Evolutionary conservation across 768 basidiomycete species (phyloP), one percentile per base, ranked within the genome.

Genomic region (Podaxis sp.): DNA sequence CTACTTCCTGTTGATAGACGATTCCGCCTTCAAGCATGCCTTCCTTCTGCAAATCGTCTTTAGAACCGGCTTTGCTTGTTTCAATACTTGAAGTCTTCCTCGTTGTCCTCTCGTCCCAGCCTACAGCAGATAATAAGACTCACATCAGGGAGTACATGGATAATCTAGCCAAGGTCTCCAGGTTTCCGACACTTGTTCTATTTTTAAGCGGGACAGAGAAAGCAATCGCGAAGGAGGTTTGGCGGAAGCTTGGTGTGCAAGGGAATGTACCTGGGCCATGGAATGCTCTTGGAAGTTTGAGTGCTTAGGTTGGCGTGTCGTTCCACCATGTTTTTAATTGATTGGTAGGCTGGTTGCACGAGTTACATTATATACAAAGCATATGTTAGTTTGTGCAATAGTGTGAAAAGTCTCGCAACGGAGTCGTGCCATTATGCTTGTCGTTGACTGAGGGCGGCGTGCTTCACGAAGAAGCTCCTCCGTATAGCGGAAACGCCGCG

Each of bases 401-500:
- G 19, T 26, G 7, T 33, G 30, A 33, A 33, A 33, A 33, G 30
- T 33, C 30, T 33, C 30, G 9, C 9, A 33, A 33, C 9, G 1
- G 30, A 19, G 2, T 9, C 9, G 28, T 4, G 19, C n/a, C 36
- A n/a, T 68, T 65, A 73, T 57, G 75, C 74, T 61, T 67, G 66
- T 51, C 77, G 67, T 55, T 75, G 72, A 58, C 67, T 75, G 24
- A 79, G 71, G 22, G 75, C 73, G 24, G 73, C 72, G 42, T 74
- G 71, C 36, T 63, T 72, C 4, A 71, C 70, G 67, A 80, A 80
- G 49, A 80, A 78, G 65, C 70, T 75, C 56, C 88, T 88, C 3
- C 89, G 86, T 42, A 98, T 85, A 1, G 85, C 78, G 0, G 95
- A 96, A 11, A 96, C 96, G n/a, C 90, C 91, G 2, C 96, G 87